phyloP scores from a whole-genome alignment of 805 yeast species.

The Ogataea neopini region DNA sequence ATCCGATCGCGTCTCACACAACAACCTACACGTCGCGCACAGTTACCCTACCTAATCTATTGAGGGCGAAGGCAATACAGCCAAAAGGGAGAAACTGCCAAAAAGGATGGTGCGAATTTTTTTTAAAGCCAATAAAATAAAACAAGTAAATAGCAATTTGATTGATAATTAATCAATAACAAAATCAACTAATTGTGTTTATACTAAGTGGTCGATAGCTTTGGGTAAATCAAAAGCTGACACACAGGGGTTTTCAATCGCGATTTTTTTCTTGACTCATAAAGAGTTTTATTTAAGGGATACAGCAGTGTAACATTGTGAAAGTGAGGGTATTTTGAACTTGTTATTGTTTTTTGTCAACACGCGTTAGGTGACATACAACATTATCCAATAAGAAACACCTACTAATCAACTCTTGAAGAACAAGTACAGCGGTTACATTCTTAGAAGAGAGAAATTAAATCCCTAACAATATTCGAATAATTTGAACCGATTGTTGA shows the following conservation, averaged over 20 bases:
- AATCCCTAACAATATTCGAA: not conserved
- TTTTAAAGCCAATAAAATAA: constrained; percentile 18
- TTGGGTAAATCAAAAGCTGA: constrained; percentile 3
- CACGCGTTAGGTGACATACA: constrained; percentile 5
- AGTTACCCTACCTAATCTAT: constrained; percentile 8
- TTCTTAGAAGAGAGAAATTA: not conserved
- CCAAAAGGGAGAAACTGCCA: constrained; percentile 15
- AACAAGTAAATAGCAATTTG: constrained; percentile 20
- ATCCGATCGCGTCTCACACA: no score
- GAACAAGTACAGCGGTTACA: not conserved
- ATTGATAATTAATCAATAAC: constrained; percentile 8
- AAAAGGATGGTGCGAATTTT: constrained; percentile 15
- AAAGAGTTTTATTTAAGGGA: not conserved
- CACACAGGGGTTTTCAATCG: constrained; percentile 5
- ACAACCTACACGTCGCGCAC: constrained; percentile 5
- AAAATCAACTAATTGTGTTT: constrained; percentile 1
- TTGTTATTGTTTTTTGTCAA: constrained; percentile 7
- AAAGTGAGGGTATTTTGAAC: not conserved
- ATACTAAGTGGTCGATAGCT: constrained; percentile 5
- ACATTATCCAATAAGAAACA: not conserved
- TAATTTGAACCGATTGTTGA: constrained; percentile 4
- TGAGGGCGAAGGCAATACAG: constrained; percentile 14
- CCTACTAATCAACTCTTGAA: not conserved
- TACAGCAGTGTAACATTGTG: constrained; percentile 4
- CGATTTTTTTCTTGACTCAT: not conserved